These are phyloP conservation scores for Solanum chmielewskii DNA, from an alignment of 257 asterid species.

Conservation along the genomic window DNA sequence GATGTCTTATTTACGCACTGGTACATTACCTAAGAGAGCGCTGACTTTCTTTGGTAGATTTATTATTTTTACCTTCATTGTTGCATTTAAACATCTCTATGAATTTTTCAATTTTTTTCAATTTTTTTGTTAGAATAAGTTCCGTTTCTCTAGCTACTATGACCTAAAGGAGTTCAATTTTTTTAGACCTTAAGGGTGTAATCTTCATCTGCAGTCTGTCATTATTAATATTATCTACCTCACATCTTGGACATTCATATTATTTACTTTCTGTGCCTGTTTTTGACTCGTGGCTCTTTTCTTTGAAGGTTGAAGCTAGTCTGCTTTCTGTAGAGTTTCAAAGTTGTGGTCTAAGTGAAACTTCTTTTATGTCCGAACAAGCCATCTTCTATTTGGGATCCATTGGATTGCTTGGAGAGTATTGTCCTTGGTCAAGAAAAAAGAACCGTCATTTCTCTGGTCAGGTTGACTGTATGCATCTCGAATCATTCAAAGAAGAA, in stretches of 20 bases:
- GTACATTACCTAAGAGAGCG: not conserved
- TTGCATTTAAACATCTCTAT: not conserved
- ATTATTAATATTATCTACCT: not conserved
- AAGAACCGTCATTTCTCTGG: not conserved
- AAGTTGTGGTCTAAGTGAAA: not conserved
- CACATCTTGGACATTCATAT: not conserved
- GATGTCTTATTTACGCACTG: not conserved
- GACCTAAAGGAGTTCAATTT: not conserved
- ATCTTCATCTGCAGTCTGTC: not conserved
- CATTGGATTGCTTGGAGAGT: constrained; percentile 10
- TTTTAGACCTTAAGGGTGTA: not conserved
- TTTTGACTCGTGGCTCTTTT: not conserved
- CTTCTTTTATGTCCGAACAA: constrained; percentile 13
- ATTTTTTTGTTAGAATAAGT: not conserved
- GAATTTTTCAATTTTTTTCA: not conserved
- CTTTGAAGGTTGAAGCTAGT: not conserved
- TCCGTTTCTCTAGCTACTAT: not conserved
- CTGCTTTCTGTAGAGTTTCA: not conserved
- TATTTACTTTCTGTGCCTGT: not conserved
- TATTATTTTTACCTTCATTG: not conserved
- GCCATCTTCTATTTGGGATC: constrained; percentile 10
- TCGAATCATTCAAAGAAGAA: not conserved
- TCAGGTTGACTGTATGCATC: constrained; percentile 1
- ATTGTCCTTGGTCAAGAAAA: constrained; percentile 2
- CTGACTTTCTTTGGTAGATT: not conserved